phyloP scores from a whole-genome alignment of 2,329 filamentous ascomycete genomes.

The Ascomycota sp. region DNA sequence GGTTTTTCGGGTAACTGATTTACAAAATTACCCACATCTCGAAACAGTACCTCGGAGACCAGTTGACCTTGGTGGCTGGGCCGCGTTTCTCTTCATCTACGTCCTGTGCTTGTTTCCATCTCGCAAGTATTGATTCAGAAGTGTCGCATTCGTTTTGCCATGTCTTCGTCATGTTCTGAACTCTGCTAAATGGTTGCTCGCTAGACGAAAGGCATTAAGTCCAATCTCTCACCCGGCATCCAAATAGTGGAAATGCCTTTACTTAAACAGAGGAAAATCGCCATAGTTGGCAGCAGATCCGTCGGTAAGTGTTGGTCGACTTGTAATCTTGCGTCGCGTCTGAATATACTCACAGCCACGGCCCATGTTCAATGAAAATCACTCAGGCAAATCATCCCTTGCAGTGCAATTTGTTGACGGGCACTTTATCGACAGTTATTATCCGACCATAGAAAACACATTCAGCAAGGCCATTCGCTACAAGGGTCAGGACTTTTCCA shows the following conservation, averaged over 20 bases:
- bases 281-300: conserved; percentile 84
- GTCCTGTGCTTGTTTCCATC: no score
- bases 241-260: conserved; percentile 31
- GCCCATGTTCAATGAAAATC: background rate
- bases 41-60: no score
- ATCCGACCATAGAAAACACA: conserved; percentile 97
- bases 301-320: conserved; percentile 30
- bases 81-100: no score
- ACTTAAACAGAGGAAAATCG: conserved; percentile 81
- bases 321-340: background rate
- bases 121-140: no score
- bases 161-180: no score
- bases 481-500: conserved; percentile 82
- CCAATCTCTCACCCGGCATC: no score
- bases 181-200: no score
- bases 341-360: background rate
- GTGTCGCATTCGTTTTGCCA: no score
- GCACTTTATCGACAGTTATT: conserved; percentile 97
- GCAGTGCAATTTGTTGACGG: conserved; percentile 95
- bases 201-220: no score
- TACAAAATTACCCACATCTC: no score
- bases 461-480: conserved; percentile 90
- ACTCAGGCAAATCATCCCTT: conserved; percentile 80
- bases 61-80: no score
- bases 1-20: no score